Evolutionary conservation across 208 protist species (phyloP), one percentile per base, ranked within the genome.

Genomic region (Phytomonas sp.): DNA sequence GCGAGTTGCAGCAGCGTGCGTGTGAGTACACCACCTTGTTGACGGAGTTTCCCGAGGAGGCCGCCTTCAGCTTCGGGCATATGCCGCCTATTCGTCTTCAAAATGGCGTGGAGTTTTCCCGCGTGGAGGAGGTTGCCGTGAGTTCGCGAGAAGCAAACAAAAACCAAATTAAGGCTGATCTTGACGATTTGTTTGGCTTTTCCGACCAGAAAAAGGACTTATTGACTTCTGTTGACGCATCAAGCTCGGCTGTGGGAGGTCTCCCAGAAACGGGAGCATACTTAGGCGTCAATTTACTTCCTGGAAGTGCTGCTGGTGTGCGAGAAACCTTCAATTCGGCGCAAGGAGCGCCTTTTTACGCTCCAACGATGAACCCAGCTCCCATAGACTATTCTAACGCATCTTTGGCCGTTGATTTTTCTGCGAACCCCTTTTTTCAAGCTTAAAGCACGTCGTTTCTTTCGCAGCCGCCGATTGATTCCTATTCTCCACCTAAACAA

Each of bases 1-100:
- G 95, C 68, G 96, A 99, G 74, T 76, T 98, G 67, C 96, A 98
- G 84, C 94, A 98, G 75, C 87, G 95, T 60, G 85, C 96, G n/a
- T 86, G 85, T 69, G 94, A 98, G 86, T 97, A 97, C 76, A 87
- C 80, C 28, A 84, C 83, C 59, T 63, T 98, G 11, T 74, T 98
- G 28, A 69, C 75, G 30, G 82, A 91, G 32, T 94, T 94, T 65
- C 72, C 80, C 17, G 80, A 93, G 28, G 83, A 91, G 62, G 88
- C 89, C 2, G 62, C 81, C 7, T 91, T 89, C 56, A 79, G 83
- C 62, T 94, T 95, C 66, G 62, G 71, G n/a, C 76, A 75, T 9
- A 97, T 97, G 92, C 90, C 92, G 0, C 72, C 88, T 67, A 93
- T 97, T 32, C 53, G 20, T 23, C 20, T 56, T 56, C 46, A 26